Evolutionary conservation across 805 yeast genomes (phyloP).

Genomic region (Yarrowia hollandica): DNA sequence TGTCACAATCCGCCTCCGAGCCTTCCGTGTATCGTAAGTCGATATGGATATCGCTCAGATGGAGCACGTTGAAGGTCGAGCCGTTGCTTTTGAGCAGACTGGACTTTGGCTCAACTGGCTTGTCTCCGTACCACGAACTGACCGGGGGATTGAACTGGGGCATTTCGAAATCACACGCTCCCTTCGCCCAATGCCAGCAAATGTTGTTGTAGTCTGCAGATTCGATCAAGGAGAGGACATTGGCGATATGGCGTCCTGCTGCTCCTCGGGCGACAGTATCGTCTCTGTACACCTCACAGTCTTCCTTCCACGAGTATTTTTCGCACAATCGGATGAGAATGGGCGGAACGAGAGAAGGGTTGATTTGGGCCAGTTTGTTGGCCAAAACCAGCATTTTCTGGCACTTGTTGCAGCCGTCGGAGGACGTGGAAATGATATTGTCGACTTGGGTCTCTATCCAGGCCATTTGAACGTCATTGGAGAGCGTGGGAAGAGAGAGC

Average conservation of each 20-base stretch:
- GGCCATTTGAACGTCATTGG: background rate
- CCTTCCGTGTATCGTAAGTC: conserved; percentile 51
- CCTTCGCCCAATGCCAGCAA: conserved; percentile 53
- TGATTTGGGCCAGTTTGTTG: background rate
- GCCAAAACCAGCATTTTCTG: background rate
- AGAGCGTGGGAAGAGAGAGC: background rate
- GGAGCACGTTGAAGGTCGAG: conserved; percentile 59
- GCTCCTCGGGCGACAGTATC: background rate
- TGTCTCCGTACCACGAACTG: conserved; percentile 48
- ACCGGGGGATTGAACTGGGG: conserved; percentile 49
- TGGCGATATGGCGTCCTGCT: conserved; percentile 45
- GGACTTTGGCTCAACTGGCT: conserved; percentile 39
- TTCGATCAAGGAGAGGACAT: conserved; percentile 53
- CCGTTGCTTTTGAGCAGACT: conserved; percentile 30
- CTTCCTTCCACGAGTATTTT: conserved; percentile 5
- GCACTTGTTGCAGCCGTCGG: background rate
- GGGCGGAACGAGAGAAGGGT: background rate
- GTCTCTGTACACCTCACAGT: conserved; percentile 8
- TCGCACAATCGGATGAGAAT: background rate
- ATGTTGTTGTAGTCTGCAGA: conserved; percentile 61
- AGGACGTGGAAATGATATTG: background rate
- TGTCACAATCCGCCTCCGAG: conserved; percentile 48
- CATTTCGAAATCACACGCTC: conserved; percentile 51
- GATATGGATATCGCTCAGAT: conserved; percentile 65
- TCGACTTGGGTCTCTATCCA: background rate